phyloP scores from a whole-genome alignment of 257 asterid species.

The Pogostemon cablin region DNA sequence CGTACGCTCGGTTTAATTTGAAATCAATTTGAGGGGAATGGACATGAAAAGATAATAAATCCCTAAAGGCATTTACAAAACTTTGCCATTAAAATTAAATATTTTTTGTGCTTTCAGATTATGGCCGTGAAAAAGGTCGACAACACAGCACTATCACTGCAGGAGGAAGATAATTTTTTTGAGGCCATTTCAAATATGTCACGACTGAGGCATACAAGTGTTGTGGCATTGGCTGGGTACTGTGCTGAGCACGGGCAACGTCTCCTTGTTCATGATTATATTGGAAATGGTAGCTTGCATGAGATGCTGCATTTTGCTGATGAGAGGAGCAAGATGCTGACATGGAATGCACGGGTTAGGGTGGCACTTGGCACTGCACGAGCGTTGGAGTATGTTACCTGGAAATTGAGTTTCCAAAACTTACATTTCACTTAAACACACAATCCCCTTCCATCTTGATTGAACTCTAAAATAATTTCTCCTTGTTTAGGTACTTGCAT shows the following conservation, averaged over 20 bases:
- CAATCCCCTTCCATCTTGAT: constrained; percentile 7
- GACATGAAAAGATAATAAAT: too few relatives aligned
- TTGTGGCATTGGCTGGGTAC: constrained; percentile 83
- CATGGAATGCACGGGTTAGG: constrained; percentile 97
- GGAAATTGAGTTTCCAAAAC: constrained; percentile 13
- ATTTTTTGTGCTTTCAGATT: constrained; percentile 45
- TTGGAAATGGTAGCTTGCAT: constrained; percentile 84
- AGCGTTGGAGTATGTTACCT: constrained; percentile 84
- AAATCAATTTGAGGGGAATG: too few relatives aligned
- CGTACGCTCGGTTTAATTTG: too few relatives aligned
- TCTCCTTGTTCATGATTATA: constrained; percentile 78
- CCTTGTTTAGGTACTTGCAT: constrained; percentile 84
- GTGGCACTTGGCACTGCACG: constrained; percentile 99
- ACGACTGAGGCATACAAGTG: constrained; percentile 86
- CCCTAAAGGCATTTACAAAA: too few relatives aligned
- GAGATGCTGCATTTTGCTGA: constrained; percentile 95
- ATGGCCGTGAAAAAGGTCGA: constrained; percentile 91
- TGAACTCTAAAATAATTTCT: constrained; percentile 30
- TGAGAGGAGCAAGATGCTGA: constrained; percentile 82
- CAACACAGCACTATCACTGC: constrained; percentile 82
- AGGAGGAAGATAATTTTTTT: constrained; percentile 89
- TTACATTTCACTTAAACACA: background rate
- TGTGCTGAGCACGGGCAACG: constrained; percentile 97
- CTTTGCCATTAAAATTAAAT: background rate
- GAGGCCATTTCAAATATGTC: constrained; percentile 94